Conservation (phyloP, 2,329 filamentous ascomycete species). For the Ophiostoma novo-ulmi region DNA sequence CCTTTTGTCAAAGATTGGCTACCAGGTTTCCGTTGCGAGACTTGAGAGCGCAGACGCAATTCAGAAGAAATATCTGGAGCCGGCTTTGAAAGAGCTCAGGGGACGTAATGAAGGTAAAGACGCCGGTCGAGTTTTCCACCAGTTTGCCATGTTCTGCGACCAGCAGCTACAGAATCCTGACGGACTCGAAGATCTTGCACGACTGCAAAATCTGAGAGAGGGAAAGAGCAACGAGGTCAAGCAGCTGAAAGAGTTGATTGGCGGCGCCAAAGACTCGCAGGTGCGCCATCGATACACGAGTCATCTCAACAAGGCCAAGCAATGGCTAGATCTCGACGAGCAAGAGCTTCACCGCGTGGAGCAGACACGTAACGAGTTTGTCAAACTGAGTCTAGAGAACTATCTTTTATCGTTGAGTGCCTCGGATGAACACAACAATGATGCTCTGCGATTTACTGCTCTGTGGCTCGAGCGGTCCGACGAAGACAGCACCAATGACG, state of each 20-base stretch:
- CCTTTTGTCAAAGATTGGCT: conserved; percentile 78
- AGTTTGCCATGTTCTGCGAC: conserved; percentile 93
- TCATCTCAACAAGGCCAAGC: conserved; percentile 66
- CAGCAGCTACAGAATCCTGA: conserved; percentile 85
- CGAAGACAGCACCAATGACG: conserved; percentile 69
- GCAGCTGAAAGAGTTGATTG: conserved; percentile 61
- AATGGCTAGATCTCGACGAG: conserved; percentile 86
- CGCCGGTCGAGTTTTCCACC: conserved; percentile 84
- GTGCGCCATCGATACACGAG: conserved; percentile 53
- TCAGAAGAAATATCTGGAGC: conserved; percentile 76
- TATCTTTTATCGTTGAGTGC: conserved; percentile 80
- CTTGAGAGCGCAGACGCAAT: conserved; percentile 89
- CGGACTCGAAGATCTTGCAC: conserved; percentile 74
- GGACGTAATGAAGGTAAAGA: conserved; percentile 62
- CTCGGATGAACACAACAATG: conserved; percentile 83
- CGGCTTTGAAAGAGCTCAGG: conserved; percentile 75
- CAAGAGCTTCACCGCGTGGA: conserved; percentile 76
- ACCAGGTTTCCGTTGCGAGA: conserved; percentile 82
- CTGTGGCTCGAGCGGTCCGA: conserved; percentile 86
- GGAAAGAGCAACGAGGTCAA: conserved; percentile 75
- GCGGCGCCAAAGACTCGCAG: conserved; percentile 47
- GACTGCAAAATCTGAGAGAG: conserved; percentile 72
- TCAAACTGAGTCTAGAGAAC: conserved; percentile 86
- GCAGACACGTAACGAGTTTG: conserved; percentile 70
- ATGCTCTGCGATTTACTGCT: conserved; percentile 85